Conservation (phyloP, 202 grass and related monocot species). For the Zoysia matrella region DNA sequence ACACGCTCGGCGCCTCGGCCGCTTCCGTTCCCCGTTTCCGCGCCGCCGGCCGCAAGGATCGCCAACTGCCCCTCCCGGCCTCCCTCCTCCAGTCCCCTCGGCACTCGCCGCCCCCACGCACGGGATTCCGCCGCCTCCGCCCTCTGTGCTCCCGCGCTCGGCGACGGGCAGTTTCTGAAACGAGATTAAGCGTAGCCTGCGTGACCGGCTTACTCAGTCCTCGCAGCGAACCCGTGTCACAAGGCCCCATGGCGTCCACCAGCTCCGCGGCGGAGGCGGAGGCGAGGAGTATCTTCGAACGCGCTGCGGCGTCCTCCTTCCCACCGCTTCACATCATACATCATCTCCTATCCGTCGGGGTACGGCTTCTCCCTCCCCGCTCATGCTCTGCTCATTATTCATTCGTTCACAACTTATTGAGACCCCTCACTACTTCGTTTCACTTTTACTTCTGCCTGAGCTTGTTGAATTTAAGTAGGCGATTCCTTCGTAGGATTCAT, state of each 20-base stretch:
- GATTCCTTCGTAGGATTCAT: neutral
- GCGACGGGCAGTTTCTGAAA: neutral
- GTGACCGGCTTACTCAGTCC: neutral
- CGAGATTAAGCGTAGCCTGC: neutral
- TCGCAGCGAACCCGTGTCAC: neutral
- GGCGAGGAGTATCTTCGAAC: conserved; percentile 38
- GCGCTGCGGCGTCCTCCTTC: conserved; percentile 44
- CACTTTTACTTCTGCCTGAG: neutral
- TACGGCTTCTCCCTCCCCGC: conserved; percentile 33
- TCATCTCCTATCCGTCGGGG: conserved; percentile 72
- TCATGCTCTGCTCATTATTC: neutral
- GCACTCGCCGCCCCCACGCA: neutral
- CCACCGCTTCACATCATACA: conserved; percentile 56
- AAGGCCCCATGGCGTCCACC: conserved; percentile 19
- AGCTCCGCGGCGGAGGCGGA: conserved; percentile 33
- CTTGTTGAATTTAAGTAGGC: neutral
- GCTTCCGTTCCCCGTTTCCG: neutral
- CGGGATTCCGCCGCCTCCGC: neutral
- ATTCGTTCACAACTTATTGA: neutral
- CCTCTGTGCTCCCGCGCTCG: too few species aligned
- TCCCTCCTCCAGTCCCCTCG: neutral
- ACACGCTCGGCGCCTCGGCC: neutral
- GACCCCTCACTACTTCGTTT: neutral
- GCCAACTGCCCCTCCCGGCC: too few species aligned
- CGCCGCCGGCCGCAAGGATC: conserved; percentile 30